Percentiles rank a stretch among this genome's conserved stretches.
Evolutionary conservation across 495 filamentous ascomycete genomes (phyloP).

Genomic region (Xanthoparmelia taractica): DNA sequence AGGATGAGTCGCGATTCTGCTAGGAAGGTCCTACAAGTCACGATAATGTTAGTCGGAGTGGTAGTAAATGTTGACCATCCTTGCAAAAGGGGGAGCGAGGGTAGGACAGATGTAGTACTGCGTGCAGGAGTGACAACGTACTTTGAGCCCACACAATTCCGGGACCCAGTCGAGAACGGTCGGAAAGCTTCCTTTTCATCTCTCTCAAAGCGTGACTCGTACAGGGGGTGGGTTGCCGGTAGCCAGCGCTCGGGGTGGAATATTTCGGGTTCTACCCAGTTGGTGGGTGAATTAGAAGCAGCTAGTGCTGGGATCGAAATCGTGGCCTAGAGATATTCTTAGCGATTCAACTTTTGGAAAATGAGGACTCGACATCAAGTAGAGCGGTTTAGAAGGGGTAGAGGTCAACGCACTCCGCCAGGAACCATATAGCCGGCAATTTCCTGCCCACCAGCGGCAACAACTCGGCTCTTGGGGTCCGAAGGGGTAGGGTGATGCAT

Average conservation of each 20-base stretch:
- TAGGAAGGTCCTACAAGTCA: neutral
- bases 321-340: neutral
- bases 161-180: conserved; percentile 4
- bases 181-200: conserved; percentile 13
- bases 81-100: neutral
- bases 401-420: neutral
- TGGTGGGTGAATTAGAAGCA: neutral
- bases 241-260: conserved; percentile 8
- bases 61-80: neutral
- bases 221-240: neutral
- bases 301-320: neutral
- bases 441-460: conserved; percentile 27
- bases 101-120: neutral
- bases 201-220: neutral
- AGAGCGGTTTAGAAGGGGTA: too few species aligned
- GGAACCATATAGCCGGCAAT: conserved; percentile 6
- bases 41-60: neutral
- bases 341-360: neutral
- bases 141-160: conserved; percentile 12
- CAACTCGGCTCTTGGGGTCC: conserved; percentile 35
- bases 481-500: conserved; percentile 48
- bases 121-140: neutral
- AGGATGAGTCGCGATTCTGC: conserved; percentile 10
- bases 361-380: neutral
- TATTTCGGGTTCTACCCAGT: neutral